Conservation (phyloP, 768 basidiomycete species). For the Suillus subaureus region DNA sequence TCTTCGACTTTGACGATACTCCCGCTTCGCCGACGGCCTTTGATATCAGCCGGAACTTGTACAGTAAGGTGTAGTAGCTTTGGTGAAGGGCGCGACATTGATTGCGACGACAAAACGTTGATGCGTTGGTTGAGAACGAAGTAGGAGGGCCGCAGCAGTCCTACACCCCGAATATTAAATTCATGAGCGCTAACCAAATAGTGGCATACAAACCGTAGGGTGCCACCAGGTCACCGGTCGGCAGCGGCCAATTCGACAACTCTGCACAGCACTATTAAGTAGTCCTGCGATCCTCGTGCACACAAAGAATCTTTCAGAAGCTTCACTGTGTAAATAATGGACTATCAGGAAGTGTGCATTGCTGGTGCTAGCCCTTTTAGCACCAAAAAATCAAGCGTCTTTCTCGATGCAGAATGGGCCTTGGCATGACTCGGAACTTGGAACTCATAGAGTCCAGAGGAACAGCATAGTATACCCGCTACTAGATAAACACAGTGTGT, state of each 20-base stretch:
- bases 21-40: constrained; percentile 59
- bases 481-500: neutral
- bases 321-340: neutral
- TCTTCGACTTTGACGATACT: constrained; percentile 88
- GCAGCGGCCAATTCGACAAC: neutral
- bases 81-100: constrained; percentile 54
- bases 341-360: neutral
- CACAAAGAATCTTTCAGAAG: neutral
- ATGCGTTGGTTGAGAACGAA: constrained; percentile 3
- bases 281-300: neutral
- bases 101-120: constrained; percentile 29
- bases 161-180: neutral
- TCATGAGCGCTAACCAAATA: constrained; percentile 1
- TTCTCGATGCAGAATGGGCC: neutral
- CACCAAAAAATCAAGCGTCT: neutral
- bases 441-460: too few relatives aligned
- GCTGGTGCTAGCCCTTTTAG: neutral
- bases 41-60: constrained; percentile 33
- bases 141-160: constrained; percentile 1
- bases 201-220: neutral
- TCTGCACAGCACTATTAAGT: neutral
- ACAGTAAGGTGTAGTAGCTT: constrained; percentile 52
- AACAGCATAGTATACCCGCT: neutral
- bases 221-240: neutral
- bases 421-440: too few relatives aligned